Base-by-base conservation (phyloP, 2,329 filamentous ascomycete species). In the Fonsecaea multimorphosa region DNA sequence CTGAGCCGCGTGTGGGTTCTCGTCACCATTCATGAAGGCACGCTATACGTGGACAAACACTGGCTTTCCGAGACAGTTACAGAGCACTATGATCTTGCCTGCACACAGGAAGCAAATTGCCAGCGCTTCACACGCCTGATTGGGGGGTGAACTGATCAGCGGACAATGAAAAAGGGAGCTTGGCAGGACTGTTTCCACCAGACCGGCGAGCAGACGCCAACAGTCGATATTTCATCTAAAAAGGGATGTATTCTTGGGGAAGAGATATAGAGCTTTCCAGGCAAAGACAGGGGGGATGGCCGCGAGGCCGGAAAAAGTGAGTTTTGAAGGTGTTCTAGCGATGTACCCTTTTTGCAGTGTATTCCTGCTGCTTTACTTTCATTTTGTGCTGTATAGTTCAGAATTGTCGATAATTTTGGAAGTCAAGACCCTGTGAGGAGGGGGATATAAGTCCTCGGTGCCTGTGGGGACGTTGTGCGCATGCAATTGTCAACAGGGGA, bases 251-350 rank as follows among this genome's bases (percentile, higher is more conserved):
- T 60, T 38, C 16, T 16, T 14, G n/a, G 24, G 16, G 31, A 12
- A 12, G 27, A 34, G 19, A 31, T 32, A 59, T 31, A 52, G 29
- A 44, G 51, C 2, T n/a, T 22, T 22, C 6, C 27, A 31, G 51
- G 51, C 27, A 54, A 54, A 27, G 32, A 27, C 27, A 2, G 27
- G 32, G 22, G 22, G 31, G 11, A n/a, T 22, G 46, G 58, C 58
- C 58, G 58, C 58, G 34, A 60, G 58, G 58, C 58, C 46, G 31
- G n/a, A 60, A 60, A 49, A 49, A 40, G 58, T 29, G 58, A 36
- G 22, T 31, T 44, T 53, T 60, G 58, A 53, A 52, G 40, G 53
- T 52, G 46, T 60, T n/a, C 32, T 11, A 49, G 38, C 38, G 51
- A 58, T 58, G 56, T 58, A 44, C 38, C 32, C 14, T 49, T 31